A percentile compares a stretch with the other conserved stretches of the same genome.
Evolutionary conservation across 495 filamentous ascomycete genomes (phyloP).

Genomic region (Penicillium coprophilum): DNA sequence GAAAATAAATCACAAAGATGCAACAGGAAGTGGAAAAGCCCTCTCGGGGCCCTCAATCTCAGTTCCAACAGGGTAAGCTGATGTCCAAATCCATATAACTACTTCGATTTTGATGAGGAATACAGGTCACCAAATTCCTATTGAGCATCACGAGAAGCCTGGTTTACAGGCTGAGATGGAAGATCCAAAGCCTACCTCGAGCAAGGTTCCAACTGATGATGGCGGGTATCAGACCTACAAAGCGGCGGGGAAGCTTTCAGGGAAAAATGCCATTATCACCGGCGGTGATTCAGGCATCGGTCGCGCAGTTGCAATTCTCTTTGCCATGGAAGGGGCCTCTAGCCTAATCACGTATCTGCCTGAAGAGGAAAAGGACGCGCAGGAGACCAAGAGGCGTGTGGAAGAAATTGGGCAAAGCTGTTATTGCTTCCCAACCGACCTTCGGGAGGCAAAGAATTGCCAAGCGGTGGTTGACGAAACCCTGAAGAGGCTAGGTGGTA

Average conservation of each 20-base stretch:
- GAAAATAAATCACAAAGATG: constrained; percentile 10
- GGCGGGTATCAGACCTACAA: constrained; percentile 73
- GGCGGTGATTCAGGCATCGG: constrained; percentile 84
- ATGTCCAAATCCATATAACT: neutral
- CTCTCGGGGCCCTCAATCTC: constrained; percentile 17
- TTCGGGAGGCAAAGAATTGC: constrained; percentile 65
- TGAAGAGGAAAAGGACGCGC: constrained; percentile 73
- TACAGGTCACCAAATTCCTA: constrained; percentile 65
- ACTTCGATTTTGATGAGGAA: neutral
- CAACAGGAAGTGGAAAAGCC: constrained; percentile 19
- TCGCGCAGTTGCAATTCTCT: constrained; percentile 73
- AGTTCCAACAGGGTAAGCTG: constrained; percentile 22
- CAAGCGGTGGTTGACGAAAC: constrained; percentile 67
- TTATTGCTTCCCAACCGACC: constrained; percentile 58
- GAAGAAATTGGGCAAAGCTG: constrained; percentile 64
- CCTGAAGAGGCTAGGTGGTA: constrained; percentile 59
- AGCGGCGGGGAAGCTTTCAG: constrained; percentile 72
- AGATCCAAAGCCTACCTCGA: constrained; percentile 59
- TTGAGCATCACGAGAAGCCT: constrained; percentile 66
- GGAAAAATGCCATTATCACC: constrained; percentile 76
- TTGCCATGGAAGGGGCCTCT: constrained; percentile 80
- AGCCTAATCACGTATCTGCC: constrained; percentile 73
- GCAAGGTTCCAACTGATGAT: constrained; percentile 67
- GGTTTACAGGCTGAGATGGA: constrained; percentile 67
- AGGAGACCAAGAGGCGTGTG: constrained; percentile 68